Base-by-base conservation (phyloP, 495 filamentous ascomycete genomes). In the Xanthoparmelia taractica region DNA sequence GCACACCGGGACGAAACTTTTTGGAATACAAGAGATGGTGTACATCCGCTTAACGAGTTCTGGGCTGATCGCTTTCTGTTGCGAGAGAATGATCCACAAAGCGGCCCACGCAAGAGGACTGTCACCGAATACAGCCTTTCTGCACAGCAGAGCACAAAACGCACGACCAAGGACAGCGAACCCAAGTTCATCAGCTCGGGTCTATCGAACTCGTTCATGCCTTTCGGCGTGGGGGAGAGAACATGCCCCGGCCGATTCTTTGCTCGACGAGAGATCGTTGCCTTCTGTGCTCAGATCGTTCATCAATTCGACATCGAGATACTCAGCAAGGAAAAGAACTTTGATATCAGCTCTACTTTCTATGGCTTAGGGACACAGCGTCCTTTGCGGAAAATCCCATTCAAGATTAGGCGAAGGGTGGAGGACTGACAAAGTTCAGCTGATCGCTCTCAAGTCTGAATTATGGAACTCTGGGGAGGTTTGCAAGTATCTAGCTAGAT, bases 41-140 rank as follows among this genome's bases (percentile, higher is more conserved):
- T 65, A 47, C 67, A 75, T 41, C 70, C 74, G 0, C 60, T 77
- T 2, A 68, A 75, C 25, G 41, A 59, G 2, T 77, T 74, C 65
- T 78, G 75, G 75, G 71, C 73, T 31, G 75, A 77, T 65, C 69
- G 73, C 6, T 78, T 76, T 48, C 52, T 78, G 17, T 66, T 71
- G n/a, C 74, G 73, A 20, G 67, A 72, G 0, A 66, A 66, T 54
- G 71, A 76, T 50, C 68, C 74, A 17, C n/a, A 45, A 5, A 74
- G 71, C 37, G 74, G 74, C 8, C 74, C 74, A 10, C 31, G 8
- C 13, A 45, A 52, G 33, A 48, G n/a, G 25, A 52, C 37, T 27
- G 29, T 10, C 13, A 13, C 63, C 7, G 2, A 7, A 18, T 23
- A 2, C 1, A 20, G 48, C 18, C n/a, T 37, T 6, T 18, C 11